These are phyloP conservation scores for Phytopythium chamaehyphon DNA, from an alignment of 352 stramenopile species.

Conservation along the genomic window DNA sequence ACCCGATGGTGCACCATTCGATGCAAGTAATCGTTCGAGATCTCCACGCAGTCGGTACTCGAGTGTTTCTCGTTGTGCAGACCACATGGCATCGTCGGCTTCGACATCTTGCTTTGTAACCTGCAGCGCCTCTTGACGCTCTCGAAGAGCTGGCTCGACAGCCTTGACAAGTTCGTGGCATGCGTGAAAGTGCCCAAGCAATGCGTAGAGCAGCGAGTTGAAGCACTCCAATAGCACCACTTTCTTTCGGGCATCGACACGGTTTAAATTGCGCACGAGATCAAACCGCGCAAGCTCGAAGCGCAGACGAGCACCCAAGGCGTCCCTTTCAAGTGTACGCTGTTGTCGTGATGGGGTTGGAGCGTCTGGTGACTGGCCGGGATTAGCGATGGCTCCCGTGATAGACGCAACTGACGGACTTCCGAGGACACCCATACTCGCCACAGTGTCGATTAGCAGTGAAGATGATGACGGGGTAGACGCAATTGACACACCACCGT, in stretches of 20 bases:
- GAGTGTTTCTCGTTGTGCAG: conserved; percentile 55
- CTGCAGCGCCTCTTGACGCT: conserved; percentile 72
- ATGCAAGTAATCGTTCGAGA: conserved; percentile 17
- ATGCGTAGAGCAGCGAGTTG: conserved; percentile 79
- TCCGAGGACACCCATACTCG: conserved; percentile 11
- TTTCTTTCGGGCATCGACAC: conserved; percentile 82
- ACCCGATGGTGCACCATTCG: neutral
- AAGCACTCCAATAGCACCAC: conserved; percentile 81
- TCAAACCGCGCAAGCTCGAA: conserved; percentile 86
- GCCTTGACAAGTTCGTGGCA: conserved; percentile 80
- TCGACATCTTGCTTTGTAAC: conserved; percentile 60
- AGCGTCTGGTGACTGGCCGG: neutral
- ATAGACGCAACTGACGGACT: neutral
- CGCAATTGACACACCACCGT: neutral
- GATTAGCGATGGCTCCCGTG: neutral
- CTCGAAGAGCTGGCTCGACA: conserved; percentile 58
- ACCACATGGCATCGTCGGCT: conserved; percentile 74
- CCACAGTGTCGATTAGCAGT: neutral
- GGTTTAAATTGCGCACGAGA: conserved; percentile 79
- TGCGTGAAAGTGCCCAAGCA: conserved; percentile 75
- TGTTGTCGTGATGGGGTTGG: conserved; percentile 10
- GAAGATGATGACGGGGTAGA: neutral
- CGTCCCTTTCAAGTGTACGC: conserved; percentile 62
- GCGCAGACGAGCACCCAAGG: conserved; percentile 47
- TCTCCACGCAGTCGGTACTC: conserved; percentile 52